Evolutionary conservation across 768 basidiomycete genomes (phyloP), one percentile per base, ranked within the genome.

Genomic region (Leucosporidium creatinivorum): DNA sequence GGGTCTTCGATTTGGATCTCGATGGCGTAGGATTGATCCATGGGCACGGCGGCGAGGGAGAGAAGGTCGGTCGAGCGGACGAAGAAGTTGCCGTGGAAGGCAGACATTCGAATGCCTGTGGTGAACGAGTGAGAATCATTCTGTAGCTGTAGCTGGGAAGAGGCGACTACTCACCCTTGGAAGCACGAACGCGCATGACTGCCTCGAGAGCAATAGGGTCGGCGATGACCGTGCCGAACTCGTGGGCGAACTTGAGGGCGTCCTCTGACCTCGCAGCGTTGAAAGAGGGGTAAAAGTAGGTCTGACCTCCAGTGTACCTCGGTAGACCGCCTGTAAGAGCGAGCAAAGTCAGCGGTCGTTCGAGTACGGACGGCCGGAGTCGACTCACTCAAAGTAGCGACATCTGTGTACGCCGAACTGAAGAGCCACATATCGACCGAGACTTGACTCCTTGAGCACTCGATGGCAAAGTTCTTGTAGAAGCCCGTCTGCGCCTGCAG

Each of bases 381-480:
- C 39, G 59, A 69, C 83, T 57, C 76, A 91, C 92, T 88, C 23
- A 99, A 83, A 67, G 87, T 92, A 1, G 96, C 92, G 54, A 98
- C 91, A 79, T 98, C 96, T 73, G 93, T 93, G 77, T 98, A 99
- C 25, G 83, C 82, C 12, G 91, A 83, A 72, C 90, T 90, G 82
- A 97, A 98, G 66, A 99, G 82, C 87, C 98, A 98, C 94, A 99
- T 97, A 78, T 98, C 94, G 66, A 98, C 94, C 0, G 93, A 91
- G 55, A 99, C 91, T 78, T 98, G 96, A 7, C 90, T 87, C 66
- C 93, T 86, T 18, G 94, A 97, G 77, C 94, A 98, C 74, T 98
- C 96, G 75, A 98, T 99, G 23, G 96, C 93, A 73, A 98, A 97
- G 0, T 90, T 91, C 82, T 99, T 99, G 83, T 97, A 98, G 82